Conservation (phyloP, 495 filamentous ascomycete species). For the Achaetomiella virescens region DNA sequence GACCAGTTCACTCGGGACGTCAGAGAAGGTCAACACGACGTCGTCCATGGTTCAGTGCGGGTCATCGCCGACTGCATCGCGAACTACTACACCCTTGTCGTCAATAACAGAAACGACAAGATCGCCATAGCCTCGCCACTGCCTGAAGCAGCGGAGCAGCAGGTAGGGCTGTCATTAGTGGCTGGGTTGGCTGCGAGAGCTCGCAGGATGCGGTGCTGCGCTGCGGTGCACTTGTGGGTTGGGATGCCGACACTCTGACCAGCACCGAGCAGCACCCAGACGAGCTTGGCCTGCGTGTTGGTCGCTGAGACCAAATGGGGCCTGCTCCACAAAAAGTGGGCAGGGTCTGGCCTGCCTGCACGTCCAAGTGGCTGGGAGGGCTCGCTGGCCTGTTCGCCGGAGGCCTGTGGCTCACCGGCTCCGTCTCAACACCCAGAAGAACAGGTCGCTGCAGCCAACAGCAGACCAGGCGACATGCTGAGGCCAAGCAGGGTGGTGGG, state of each 20-base stretch:
- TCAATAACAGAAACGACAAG: conserved; percentile 9
- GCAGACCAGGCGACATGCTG: conserved; percentile 2
- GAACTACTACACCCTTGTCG: conserved; percentile 21
- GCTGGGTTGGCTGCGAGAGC: conserved; percentile 4
- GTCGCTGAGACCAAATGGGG: too few species aligned
- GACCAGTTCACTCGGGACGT: conserved; percentile 54
- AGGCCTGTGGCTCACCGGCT: neutral
- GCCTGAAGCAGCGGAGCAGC: conserved; percentile 28
- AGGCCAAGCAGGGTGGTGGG: neutral
- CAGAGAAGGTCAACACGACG: conserved; percentile 36
- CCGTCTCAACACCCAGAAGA: neutral
- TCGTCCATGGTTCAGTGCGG: conserved; percentile 17
- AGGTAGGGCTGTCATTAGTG: conserved; percentile 25
- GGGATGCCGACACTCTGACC: too few species aligned
- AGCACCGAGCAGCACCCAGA: neutral
- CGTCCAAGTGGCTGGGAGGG: conserved; percentile 13
- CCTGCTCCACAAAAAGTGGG: conserved; percentile 2
- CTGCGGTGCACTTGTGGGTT: neutral
- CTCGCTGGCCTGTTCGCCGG: neutral
- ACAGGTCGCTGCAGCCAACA: neutral
- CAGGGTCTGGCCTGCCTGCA: conserved; percentile 2
- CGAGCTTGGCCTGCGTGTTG: neutral
- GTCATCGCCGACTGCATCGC: conserved; percentile 15
- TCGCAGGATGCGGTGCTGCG: neutral
- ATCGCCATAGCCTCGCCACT: conserved; percentile 18